Evolutionary conservation across 2,329 filamentous ascomycete genomes (phyloP).

Genomic region (Calonectria crousiana): DNA sequence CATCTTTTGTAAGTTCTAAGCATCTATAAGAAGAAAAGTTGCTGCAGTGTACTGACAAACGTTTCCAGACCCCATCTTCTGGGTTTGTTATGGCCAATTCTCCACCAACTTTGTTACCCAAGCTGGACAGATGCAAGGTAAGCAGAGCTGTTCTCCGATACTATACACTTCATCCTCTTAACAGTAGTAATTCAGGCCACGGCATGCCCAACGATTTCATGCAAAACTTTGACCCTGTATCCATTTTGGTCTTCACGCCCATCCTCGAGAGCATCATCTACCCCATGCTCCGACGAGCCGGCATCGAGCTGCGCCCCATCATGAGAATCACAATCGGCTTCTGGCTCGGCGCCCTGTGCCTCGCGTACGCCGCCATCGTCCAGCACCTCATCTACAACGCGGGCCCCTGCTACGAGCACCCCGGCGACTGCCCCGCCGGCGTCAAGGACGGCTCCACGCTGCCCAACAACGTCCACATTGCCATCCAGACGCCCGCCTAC

Average conservation of each 20-base stretch:
- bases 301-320: slow-evolving; percentile 73
- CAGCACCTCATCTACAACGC: slow-evolving; percentile 71
- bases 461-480: slow-evolving; percentile 64
- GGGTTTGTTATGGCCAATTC: slow-evolving; percentile 77
- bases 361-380: slow-evolving; percentile 70
- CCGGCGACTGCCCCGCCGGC: slow-evolving; percentile 53
- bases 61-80: slow-evolving; percentile 69
- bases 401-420: slow-evolving; percentile 62
- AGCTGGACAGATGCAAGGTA: slow-evolving; percentile 63
- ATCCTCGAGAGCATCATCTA: slow-evolving; percentile 73
- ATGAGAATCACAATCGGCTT: slow-evolving; percentile 76
- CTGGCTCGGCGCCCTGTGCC: slow-evolving; percentile 63
- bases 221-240: slow-evolving; percentile 76
- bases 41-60: not conserved
- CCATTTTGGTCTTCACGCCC: slow-evolving; percentile 75
- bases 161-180: not conserved
- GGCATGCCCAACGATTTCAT: slow-evolving; percentile 79
- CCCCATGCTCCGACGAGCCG: slow-evolving; percentile 67
- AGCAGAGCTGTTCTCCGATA: not conserved
- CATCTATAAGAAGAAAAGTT: not conserved
- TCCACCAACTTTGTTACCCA: slow-evolving; percentile 76
- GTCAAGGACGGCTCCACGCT: slow-evolving; percentile 47
- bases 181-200: slow-evolving; percentile 52
- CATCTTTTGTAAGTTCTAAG: slow-evolving; percentile 58
- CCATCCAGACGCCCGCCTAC: slow-evolving; percentile 66